phyloP scores from a whole-genome alignment of 2,329 filamentous ascomycete species.

The Teratosphaeria nubilosa region DNA sequence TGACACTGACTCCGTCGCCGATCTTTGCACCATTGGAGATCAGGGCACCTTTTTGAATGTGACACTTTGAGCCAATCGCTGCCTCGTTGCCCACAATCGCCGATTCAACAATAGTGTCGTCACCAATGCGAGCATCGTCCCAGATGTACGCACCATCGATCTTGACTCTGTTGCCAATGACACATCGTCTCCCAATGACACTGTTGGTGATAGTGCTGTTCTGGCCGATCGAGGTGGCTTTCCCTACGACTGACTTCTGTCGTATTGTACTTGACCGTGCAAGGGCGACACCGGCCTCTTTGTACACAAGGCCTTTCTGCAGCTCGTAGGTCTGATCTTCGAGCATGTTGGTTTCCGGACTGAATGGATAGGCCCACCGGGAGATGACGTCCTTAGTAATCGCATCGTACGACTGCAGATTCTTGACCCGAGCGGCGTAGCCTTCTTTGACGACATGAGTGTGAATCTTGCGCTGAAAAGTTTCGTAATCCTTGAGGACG shows the following conservation, averaged over 20 bases:
- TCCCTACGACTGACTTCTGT: slow-evolving; percentile 64
- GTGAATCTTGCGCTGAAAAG: slow-evolving; percentile 95
- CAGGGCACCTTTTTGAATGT: slow-evolving; percentile 61
- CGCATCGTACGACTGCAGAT: slow-evolving; percentile 80
- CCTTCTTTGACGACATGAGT: slow-evolving; percentile 72
- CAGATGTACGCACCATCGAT: slow-evolving; percentile 78
- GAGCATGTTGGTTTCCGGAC: slow-evolving; percentile 79
- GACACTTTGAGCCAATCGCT: slow-evolving; percentile 60
- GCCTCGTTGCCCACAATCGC: slow-evolving; percentile 69
- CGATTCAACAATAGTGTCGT: slow-evolving; percentile 58
- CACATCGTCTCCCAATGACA: slow-evolving; percentile 73
- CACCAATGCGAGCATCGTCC: slow-evolving; percentile 70
- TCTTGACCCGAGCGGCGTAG: slow-evolving; percentile 78
- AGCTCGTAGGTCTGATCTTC: slow-evolving; percentile 66
- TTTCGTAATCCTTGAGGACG: slow-evolving; percentile 89
- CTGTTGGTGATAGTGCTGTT: slow-evolving; percentile 61
- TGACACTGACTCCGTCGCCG: slow-evolving; percentile 46
- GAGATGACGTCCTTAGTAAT: slow-evolving; percentile 78
- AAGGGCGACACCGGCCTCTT: slow-evolving; percentile 67
- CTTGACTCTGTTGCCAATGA: slow-evolving; percentile 73
- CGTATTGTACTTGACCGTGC: slow-evolving; percentile 61
- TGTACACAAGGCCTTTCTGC: slow-evolving; percentile 59
- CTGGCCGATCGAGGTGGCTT: slow-evolving; percentile 64
- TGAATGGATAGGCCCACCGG: slow-evolving; percentile 79
- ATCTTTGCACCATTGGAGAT: slow-evolving; percentile 71